Evolutionary conservation across 257 asterid species (phyloP).

Genomic region (Solanum clarkiae): DNA sequence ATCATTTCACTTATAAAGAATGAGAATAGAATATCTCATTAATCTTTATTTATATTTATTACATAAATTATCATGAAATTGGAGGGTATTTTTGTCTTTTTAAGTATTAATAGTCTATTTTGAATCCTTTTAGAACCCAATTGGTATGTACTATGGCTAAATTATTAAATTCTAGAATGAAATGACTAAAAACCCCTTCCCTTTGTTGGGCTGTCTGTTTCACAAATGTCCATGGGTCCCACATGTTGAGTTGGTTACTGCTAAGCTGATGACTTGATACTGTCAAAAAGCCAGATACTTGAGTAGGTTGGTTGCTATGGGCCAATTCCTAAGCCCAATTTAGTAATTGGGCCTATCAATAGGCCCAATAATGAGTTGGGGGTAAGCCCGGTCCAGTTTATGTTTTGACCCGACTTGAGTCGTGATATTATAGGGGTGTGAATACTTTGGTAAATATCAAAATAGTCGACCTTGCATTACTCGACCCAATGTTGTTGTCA

Average conservation of each 20-base stretch:
- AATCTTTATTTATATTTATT: background rate
- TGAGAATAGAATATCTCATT: background rate
- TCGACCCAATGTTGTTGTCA: background rate
- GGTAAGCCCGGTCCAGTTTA: background rate
- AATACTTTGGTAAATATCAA: background rate
- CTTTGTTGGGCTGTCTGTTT: background rate
- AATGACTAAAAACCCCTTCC: background rate
- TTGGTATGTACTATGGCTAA: background rate
- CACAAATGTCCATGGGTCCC: slow-evolving; percentile 7
- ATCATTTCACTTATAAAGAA: background rate
- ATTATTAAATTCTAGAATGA: background rate
- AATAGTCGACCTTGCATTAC: background rate
- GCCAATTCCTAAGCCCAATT: background rate
- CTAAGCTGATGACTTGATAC: background rate
- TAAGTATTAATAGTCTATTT: background rate
- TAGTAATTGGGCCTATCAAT: background rate
- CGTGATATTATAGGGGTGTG: background rate
- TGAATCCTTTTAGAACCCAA: background rate
- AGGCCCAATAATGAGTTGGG: background rate
- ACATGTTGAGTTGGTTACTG: slow-evolving; percentile 16
- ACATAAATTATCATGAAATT: background rate
- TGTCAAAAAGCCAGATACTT: background rate
- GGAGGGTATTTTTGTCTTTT: background rate
- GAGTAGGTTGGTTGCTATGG: background rate
- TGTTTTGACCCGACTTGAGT: background rate